A percentile compares a stretch with the other conserved stretches of the same genome.
Evolutionary conservation across 2,329 filamentous ascomycete genomes (phyloP).

Genomic region (Stachybotrys elegans): DNA sequence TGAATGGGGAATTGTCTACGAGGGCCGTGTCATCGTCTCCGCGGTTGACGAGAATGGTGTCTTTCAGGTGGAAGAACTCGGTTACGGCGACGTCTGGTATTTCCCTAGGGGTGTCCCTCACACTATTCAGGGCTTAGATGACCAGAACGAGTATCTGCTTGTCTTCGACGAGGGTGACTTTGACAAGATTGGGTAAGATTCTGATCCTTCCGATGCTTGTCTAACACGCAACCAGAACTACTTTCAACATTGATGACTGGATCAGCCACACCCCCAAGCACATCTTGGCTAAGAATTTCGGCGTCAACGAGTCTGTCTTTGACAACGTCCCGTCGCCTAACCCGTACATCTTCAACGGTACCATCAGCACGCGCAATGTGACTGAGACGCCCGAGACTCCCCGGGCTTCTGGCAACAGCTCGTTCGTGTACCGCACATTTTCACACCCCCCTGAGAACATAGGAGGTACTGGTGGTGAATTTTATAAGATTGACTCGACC

Average conservation of each 20-base stretch:
- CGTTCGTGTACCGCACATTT: conserved; percentile 57
- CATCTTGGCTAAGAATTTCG: conserved; percentile 65
- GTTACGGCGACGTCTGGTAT: conserved; percentile 63
- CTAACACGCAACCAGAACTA: conserved; percentile 44
- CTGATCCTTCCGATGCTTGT: neutral
- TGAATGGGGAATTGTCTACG: conserved; percentile 62
- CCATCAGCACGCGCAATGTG: conserved; percentile 39
- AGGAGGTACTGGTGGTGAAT: conserved; percentile 55
- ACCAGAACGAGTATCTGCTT: conserved; percentile 63
- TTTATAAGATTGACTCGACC: conserved; percentile 60
- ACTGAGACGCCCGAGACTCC: conserved; percentile 33
- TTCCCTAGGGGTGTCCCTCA: conserved; percentile 63
- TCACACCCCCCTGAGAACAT: conserved; percentile 51
- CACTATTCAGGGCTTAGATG: conserved; percentile 58
- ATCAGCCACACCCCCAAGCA: conserved; percentile 58
- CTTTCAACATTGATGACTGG: conserved; percentile 70
- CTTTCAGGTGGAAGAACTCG: conserved; percentile 49
- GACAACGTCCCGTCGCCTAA: conserved; percentile 49
- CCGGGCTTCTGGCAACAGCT: conserved; percentile 47
- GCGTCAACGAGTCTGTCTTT: conserved; percentile 55
- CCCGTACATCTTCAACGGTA: conserved; percentile 59
- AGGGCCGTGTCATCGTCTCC: conserved; percentile 51
- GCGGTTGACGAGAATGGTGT: conserved; percentile 58
- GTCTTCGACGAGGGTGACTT: conserved; percentile 65
- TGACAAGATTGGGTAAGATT: conserved; percentile 50